phyloP scores from a whole-genome alignment of 441 rosid genomes.

The Theobroma grandiflorum region DNA sequence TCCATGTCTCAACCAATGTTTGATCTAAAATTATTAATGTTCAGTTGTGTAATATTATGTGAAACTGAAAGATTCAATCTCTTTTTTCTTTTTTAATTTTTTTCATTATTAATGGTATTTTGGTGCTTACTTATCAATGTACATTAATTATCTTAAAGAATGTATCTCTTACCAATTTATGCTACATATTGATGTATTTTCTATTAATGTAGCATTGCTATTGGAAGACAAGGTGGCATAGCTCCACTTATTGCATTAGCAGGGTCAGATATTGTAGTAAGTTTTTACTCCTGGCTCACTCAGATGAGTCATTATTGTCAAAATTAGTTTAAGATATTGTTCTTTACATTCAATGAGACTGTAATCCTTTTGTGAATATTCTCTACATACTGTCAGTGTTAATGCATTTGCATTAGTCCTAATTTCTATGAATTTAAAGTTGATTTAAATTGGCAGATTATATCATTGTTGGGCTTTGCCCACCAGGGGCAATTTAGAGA shows the following conservation, averaged over 20 bases:
- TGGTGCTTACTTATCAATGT: neutral
- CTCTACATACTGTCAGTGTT: neutral
- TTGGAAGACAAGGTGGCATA: conserved; percentile 96
- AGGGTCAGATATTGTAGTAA: conserved; percentile 82
- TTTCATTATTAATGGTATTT: neutral
- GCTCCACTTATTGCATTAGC: conserved; percentile 86
- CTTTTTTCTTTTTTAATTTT: neutral
- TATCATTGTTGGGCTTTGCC: neutral
- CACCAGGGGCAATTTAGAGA: neutral
- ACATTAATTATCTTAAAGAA: neutral
- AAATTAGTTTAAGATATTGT: neutral
- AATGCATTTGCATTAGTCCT: neutral
- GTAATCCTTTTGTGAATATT: neutral
- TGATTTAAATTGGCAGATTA: neutral
- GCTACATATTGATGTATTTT: conserved; percentile 8
- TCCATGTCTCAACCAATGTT: neutral
- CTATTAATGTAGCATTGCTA: conserved; percentile 69
- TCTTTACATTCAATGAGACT: neutral
- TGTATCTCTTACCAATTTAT: neutral
- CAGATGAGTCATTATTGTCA: neutral
- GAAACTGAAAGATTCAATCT: neutral
- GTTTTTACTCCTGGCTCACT: conserved; percentile 13
- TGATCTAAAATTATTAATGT: neutral
- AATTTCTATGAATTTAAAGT: neutral
- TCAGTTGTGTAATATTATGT: neutral